Evolutionary conservation across 1,139 yeast species (phyloP), one percentile per base, ranked within the genome.

Genomic region (Pneumocystis jirovecii): DNA sequence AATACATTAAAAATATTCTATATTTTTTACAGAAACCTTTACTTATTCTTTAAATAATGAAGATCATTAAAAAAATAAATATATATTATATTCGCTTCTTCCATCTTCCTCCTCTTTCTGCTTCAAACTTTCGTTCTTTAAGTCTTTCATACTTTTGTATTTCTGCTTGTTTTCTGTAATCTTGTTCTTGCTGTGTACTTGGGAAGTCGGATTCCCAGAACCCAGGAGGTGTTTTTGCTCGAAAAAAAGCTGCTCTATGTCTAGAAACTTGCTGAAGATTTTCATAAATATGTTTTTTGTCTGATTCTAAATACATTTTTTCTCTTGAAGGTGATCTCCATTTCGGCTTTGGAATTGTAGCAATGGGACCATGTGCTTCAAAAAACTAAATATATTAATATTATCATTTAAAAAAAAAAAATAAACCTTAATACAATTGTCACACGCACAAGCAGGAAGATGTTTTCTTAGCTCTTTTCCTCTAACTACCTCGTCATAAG

Each of bases 121-220:
- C 57, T 25, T 50, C 57, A 50, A 50, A 6, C 12, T 50, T 2
- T 25, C 57, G 60, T 19, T 39, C 63, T 40, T 63, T 31, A 35
- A 65, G 59, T 40, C 62, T 65, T 57, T 61, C 62, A 25, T 29
- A 19, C 8, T 69, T 64, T 5, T 65, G 65, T 56, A 65, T 64
- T 60, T 68, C 68, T 17, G 70, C 70, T 29, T 66, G 66, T 25
- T 61, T 63, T 60, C 69, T 68, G 29, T 73, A 74, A 61, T 69
- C 69, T 25, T 63, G 66, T 17, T 66, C 66, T 60, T 73, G 74
- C 63, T 73, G 76, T 6, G 76, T 73, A 19, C 65, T 67, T 1
- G 74, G 76, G 68, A 72, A 70, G 19, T 72, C 74, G n/a, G 73
- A 66, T 17, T 72, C 67, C 76, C 76, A 74, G 64, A 72, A 74